Evolutionary conservation across 352 stramenopile species (phyloP), one percentile per base, ranked within the genome.

Genomic region (Globisporangium radiosum): DNA sequence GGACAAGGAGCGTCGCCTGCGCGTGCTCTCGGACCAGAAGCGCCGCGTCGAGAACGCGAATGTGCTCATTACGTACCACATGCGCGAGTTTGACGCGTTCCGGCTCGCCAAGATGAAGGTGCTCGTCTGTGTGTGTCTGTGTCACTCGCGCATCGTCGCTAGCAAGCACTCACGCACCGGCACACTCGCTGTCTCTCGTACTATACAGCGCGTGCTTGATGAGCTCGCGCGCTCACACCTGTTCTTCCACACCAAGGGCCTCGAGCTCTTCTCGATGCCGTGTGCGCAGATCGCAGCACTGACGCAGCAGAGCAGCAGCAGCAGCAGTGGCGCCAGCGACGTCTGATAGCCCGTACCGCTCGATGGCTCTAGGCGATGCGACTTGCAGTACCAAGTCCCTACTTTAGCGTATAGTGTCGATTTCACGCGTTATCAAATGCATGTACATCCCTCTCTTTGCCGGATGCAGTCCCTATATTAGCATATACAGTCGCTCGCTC

Each of bases 31-130:
- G 14, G 85, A 94, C 63, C 85, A 94, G 57, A 85, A 86, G 54
- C 82, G 85, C 7, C 82, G 85, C 14, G 83, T 92, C 1, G 85
- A 94, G 52, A 94, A 94, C 53, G 82, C 89, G 11, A 92, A 90
- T 42, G 47, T 61, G 7, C 66, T 94, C 17, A 73, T 94, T 13
- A 78, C 91, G 6, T 70, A 64, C n/a, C 82, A 94, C 63, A 79
- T 87, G 65, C 71, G 75, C 47, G 76, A 77, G 51, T 94, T 92
- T 57, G 82, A 91, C 15, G 66, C 75, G 33, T 92, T 79, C 44
- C 81, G 85, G 3, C 75, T 83, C 15, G 33, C 69, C n/a, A 90
- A 92, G 59, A 84, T 92, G 68, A 91, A 92, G 78, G 85, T 90
- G 37, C 39, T 25, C 33, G 38, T 53, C 37, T 56, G 25, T 3